Percentiles rank a stretch among this genome's conserved stretches.
These are phyloP conservation scores for Mycena crocata DNA, from an alignment of 768 basidiomycete genomes.

Conservation along the genomic window DNA sequence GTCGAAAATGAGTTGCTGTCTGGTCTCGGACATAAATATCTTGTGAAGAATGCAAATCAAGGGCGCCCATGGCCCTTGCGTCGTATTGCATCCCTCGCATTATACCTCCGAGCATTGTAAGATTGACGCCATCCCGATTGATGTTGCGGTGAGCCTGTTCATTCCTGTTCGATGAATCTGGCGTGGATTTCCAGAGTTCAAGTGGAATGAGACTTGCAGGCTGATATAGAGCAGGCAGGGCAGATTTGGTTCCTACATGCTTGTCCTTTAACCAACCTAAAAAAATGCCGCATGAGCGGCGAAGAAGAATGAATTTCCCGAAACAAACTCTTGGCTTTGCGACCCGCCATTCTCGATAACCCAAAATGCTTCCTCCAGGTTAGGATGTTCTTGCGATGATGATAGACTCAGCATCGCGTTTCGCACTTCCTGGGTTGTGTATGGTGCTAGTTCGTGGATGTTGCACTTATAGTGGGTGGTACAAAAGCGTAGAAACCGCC, in stretches of 20 bases:
- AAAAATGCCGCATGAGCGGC: too few relatives aligned
- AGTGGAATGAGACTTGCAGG: slow-evolving; percentile 41
- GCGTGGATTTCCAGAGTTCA: slow-evolving; percentile 40
- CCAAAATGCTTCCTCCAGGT: slow-evolving; percentile 29
- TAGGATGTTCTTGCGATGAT: slow-evolving; percentile 31
- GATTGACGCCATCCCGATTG: slow-evolving; percentile 38
- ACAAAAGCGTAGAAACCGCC: slow-evolving; percentile 36
- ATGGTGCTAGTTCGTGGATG: slow-evolving; percentile 22
- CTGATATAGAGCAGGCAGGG: slow-evolving; percentile 39
- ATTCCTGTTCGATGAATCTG: slow-evolving; percentile 34
- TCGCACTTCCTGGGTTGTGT: slow-evolving; percentile 11
- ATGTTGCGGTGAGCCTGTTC: slow-evolving; percentile 41
- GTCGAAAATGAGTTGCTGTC: slow-evolving; percentile 9
- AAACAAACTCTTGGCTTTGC: too few relatives aligned
- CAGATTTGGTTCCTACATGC: slow-evolving; percentile 29
- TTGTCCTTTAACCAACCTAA: slow-evolving; percentile 47
- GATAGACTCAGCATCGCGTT: slow-evolving; percentile 41
- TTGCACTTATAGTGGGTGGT: slow-evolving; percentile 37
- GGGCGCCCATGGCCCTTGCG: slow-evolving; percentile 16
- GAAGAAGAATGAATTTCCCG: too few relatives aligned
- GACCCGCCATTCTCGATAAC: slow-evolving; percentile 37
- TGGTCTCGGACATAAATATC: slow-evolving; percentile 29
- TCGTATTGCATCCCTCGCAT: slow-evolving; percentile 40
- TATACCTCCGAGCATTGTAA: slow-evolving; percentile 41
- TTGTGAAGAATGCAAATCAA: slow-evolving; percentile 17